A percentile compares a stretch with the other conserved stretches of the same genome.
These are phyloP conservation scores for Fusarium torulosum DNA, from an alignment of 2,329 filamentous ascomycete species.

Conservation along the genomic window DNA sequence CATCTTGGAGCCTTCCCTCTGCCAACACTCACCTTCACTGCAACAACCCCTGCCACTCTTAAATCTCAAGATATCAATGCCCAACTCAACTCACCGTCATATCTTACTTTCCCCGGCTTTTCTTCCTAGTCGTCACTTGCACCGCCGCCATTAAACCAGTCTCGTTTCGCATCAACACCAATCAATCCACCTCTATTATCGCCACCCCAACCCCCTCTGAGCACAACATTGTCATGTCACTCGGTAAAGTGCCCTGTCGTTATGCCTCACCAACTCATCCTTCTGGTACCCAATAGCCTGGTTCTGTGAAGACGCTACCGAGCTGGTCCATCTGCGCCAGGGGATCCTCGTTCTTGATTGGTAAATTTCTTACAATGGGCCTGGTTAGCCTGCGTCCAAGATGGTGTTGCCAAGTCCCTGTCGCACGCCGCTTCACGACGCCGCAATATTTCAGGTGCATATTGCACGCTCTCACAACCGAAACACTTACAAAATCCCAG, in stretches of 20 bases:
- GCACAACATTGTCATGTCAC: constrained; percentile 26
- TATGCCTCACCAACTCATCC: constrained; percentile 34
- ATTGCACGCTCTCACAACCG: constrained; percentile 13
- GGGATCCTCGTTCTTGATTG: constrained; percentile 29
- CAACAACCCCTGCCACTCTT: constrained; percentile 9
- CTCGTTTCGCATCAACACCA: constrained; percentile 11
- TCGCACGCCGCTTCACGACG: constrained; percentile 39
- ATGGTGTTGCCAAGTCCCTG: constrained; percentile 39
- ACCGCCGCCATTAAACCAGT: constrained; percentile 18
- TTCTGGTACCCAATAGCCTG: constrained; percentile 35
- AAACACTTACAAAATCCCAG: not conserved
- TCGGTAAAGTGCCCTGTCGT: constrained; percentile 14
- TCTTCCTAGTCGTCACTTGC: constrained; percentile 23
- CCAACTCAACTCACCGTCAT: constrained; percentile 35
- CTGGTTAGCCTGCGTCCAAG: constrained; percentile 11
- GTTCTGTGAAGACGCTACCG: constrained; percentile 39
- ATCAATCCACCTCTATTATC: constrained; percentile 16
- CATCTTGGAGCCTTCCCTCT: constrained; percentile 3
- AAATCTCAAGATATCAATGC: constrained; percentile 25
- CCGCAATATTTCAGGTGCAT: constrained; percentile 24
- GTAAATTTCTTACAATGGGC: constrained; percentile 1
- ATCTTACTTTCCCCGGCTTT: constrained; percentile 13
- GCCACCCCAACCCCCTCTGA: constrained; percentile 37
- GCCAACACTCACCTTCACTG: constrained; percentile 6
- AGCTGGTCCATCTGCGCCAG: constrained; percentile 14